These are phyloP conservation scores for Nemania sp. DNA, from an alignment of 2,329 filamentous ascomycete species.

Conservation along the genomic window DNA sequence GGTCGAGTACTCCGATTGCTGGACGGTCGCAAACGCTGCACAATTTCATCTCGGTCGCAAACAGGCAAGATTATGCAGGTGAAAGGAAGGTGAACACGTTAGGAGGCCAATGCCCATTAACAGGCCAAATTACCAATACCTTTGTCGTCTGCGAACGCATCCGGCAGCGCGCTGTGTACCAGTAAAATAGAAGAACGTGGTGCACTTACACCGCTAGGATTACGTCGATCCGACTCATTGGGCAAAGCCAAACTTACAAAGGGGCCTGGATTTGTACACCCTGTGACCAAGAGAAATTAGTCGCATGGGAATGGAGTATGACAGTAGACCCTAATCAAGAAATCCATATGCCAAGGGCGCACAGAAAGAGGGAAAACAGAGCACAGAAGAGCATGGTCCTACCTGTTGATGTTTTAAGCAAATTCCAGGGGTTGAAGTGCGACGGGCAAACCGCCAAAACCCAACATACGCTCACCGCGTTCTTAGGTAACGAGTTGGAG, in stretches of 20 bases:
- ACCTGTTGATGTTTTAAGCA: constrained; percentile 8
- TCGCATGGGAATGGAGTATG: background rate
- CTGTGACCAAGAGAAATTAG: background rate
- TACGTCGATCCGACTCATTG: constrained; percentile 3
- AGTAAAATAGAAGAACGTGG: constrained; percentile 34
- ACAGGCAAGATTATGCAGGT: constrained; percentile 3
- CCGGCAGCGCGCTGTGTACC: constrained; percentile 29
- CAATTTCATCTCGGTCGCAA: constrained; percentile 1
- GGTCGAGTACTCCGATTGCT: background rate
- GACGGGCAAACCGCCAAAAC: too few species aligned
- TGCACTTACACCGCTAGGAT: constrained; percentile 25
- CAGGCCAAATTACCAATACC: constrained; percentile 3
- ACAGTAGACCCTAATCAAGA: background rate
- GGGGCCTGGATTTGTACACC: background rate
- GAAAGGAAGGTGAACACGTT: constrained; percentile 15
- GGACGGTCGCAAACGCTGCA: background rate
- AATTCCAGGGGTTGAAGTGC: constrained; percentile 3
- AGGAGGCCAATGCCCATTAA: background rate
- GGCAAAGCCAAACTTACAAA: background rate
- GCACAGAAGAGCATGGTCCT: background rate
- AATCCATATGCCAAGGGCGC: background rate
- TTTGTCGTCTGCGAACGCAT: constrained; percentile 12
- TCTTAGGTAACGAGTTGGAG: too few species aligned
- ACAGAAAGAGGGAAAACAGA: background rate
- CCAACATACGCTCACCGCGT: too few species aligned